These are phyloP conservation scores for Irpex lacteus DNA, from an alignment of 1,284 basidiomycete species.

Conservation along the genomic window DNA sequence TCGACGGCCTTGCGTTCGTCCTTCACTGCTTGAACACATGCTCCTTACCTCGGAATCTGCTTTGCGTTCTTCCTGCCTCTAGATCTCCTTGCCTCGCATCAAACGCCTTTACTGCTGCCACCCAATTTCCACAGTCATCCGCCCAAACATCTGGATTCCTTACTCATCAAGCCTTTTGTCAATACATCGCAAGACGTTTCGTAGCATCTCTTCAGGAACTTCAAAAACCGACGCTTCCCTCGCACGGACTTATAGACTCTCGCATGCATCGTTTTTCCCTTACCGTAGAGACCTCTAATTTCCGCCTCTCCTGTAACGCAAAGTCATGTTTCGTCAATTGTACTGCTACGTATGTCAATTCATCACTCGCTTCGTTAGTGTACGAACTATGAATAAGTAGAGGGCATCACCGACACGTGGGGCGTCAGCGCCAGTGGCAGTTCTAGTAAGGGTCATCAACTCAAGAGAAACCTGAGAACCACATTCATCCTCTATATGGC, in stretches of 20 bases:
- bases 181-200: background rate
- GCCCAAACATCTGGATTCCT: background rate
- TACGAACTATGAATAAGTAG: background rate
- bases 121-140: background rate
- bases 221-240: background rate
- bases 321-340: background rate
- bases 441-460: too few relatives aligned
- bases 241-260: background rate
- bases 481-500: background rate
- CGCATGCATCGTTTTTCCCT: background rate
- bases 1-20: constrained; percentile 9
- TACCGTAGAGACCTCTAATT: background rate
- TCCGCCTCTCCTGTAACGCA: background rate
- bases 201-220: too few relatives aligned
- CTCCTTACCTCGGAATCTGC: constrained; percentile 1
- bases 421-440: too few relatives aligned
- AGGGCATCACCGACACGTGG: too few relatives aligned
- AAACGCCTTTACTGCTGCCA: background rate
- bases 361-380: background rate
- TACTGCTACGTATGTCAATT: background rate
- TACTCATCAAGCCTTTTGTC: background rate
- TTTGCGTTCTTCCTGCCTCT: background rate
- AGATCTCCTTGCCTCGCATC: background rate
- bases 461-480: too few relatives aligned
- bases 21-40: constrained; percentile 4